A percentile compares a stretch with the other conserved stretches of the same genome.
Conservation (phyloP, 2,329 filamentous ascomycete species). For the Fusarium sp. region DNA sequence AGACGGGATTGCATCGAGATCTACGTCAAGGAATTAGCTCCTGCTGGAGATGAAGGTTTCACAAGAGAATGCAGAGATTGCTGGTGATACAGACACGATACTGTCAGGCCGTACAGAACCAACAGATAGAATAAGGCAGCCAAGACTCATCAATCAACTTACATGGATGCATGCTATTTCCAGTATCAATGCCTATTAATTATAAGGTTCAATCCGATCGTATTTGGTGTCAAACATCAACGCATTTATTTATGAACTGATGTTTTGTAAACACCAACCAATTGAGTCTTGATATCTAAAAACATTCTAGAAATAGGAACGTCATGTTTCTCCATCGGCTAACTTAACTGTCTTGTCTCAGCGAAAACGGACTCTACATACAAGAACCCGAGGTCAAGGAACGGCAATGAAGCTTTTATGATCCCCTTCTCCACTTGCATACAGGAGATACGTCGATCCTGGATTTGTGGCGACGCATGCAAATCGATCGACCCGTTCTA, state of each 20-base stretch:
- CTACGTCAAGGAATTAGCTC: background rate
- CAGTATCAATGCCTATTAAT: background rate
- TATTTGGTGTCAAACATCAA: background rate
- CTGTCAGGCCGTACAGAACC: background rate
- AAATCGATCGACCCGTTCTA: conserved; percentile 22
- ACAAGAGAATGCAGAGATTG: background rate
- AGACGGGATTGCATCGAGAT: background rate
- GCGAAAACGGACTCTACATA: background rate
- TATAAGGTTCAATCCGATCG: background rate
- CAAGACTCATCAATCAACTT: background rate
- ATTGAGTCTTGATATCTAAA: background rate
- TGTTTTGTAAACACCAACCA: background rate
- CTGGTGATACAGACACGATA: background rate
- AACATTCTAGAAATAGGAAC: background rate
- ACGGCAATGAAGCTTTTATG: background rate
- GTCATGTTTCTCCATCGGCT: background rate
- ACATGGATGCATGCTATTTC: background rate
- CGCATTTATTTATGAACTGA: background rate
- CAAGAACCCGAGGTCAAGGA: background rate
- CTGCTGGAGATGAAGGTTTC: background rate
- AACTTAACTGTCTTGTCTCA: background rate
- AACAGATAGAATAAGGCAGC: background rate
- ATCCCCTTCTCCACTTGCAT: conserved; percentile 10
- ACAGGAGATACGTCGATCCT: conserved; percentile 8
- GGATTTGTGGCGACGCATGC: conserved; percentile 4